These are phyloP conservation scores for Perkinsus olseni DNA, from an alignment of 169 alveolate genomes.

Conservation along the genomic window DNA sequence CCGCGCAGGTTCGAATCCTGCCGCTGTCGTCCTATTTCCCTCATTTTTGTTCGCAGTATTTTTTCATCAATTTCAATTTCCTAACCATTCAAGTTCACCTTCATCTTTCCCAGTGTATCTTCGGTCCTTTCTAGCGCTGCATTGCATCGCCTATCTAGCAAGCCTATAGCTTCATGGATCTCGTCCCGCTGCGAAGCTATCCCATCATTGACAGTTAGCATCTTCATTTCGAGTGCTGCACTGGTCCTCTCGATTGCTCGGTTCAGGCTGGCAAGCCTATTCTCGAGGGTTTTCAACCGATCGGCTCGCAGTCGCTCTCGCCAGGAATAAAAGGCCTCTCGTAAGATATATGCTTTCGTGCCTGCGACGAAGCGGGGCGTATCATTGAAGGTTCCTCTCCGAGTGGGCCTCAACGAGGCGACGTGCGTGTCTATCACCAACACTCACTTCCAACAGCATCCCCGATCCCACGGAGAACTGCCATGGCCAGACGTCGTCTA, in stretches of 20 bases:
- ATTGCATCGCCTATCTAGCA: background rate
- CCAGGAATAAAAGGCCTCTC: background rate
- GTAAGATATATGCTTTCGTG: background rate
- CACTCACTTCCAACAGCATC: background rate
- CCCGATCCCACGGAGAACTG: background rate
- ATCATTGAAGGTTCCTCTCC: no score
- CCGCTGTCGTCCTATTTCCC: constrained; percentile 63
- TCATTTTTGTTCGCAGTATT: background rate
- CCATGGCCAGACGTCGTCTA: background rate
- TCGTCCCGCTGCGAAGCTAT: background rate
- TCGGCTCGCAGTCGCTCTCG: background rate
- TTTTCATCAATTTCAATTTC: no score
- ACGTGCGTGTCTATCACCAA: background rate
- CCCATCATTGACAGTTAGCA: background rate
- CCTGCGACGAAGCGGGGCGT: background rate
- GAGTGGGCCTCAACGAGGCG: no score
- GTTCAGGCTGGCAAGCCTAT: background rate
- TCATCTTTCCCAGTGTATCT: background rate
- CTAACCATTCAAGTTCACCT: no score
- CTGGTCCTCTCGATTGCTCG: background rate
- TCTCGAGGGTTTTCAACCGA: background rate
- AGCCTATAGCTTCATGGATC: background rate
- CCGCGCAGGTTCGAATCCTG: constrained; percentile 94
- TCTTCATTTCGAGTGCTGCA: background rate
- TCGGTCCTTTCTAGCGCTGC: background rate